Evolutionary conservation across 805 yeast genomes (phyloP), one percentile per base, ranked within the genome.

Genomic region (Metschnikowia baotianmanensis): DNA sequence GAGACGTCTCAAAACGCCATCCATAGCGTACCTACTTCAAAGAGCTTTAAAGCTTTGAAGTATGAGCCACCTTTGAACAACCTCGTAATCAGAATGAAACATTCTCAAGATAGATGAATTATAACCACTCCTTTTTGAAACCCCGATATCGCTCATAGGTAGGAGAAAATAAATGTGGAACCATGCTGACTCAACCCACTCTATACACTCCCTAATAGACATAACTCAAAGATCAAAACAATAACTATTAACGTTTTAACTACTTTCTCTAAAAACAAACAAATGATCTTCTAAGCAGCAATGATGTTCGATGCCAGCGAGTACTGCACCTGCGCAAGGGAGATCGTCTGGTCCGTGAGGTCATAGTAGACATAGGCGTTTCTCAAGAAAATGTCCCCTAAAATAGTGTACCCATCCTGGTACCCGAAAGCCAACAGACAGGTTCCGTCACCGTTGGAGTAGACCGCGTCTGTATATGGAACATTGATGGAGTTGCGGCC

Each of bases 351-450:
- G 43, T 45, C 53, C 6, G 49, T 43, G 15, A 50, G 44, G 31
- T 52, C 51, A 28, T 46, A 52, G 46, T 46, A 45, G 13, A 46
- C 46, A 33, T 52, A 52, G 9, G 53, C 55, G 30, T 45, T 39
- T 34, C 56, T 40, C 45, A 52, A 45, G 38, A 52, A 50, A 20
- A 43, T 43, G 28, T 52, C 52, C 6, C 56, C 56, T 40, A 46
- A 45, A 22, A 46, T 38, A 13, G 27, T 37, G 42, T 38, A 21
- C 22, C 45, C 43, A 5, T 32, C 11, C 39, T 38, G n/a, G 36
- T 45, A 36, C 5, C 26, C 11, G 38, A 46, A 46, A 2, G 45
- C 50, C 45, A 46, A 46, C 36, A 29, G 31, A 18, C 50, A 46
- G 9, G 41, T 31, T 27, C 39, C 45, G 29, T 36, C 44, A 13